Conservation (phyloP, 768 basidiomycete genomes). For the Boletus sp. region DNA sequence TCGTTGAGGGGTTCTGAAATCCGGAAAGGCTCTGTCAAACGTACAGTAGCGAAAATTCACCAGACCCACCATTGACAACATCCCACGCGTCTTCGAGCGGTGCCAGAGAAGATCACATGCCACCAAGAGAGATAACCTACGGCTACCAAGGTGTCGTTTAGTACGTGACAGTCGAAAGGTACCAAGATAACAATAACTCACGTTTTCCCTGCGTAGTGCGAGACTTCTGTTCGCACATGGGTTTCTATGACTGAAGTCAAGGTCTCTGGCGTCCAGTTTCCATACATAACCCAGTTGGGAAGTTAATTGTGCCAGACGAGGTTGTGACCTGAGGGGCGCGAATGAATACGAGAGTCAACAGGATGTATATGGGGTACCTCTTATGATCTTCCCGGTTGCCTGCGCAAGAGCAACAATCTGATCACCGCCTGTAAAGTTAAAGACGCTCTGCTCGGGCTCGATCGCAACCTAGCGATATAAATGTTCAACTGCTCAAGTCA, state of each 20-base stretch:
- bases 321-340: conserved; percentile 13
- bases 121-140: conserved; percentile 6
- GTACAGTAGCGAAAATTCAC: not conserved
- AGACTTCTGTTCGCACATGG: conserved; percentile 18
- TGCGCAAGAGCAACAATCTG: conserved; percentile 19
- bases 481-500: not conserved
- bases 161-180: not conserved
- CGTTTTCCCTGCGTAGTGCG: conserved; percentile 13
- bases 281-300: conserved; percentile 16
- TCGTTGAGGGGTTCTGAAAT: conserved; percentile 39
- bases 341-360: not conserved
- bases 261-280: conserved; percentile 9
- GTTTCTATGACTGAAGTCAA: conserved; percentile 17
- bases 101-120: not conserved
- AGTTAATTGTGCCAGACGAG: conserved; percentile 18
- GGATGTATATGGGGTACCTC: conserved; percentile 9
- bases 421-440: conserved; percentile 22
- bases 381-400: conserved; percentile 17
- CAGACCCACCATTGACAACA: conserved; percentile 16
- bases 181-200: not conserved
- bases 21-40: not conserved
- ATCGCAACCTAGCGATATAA: conserved; percentile 9
- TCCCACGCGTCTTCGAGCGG: conserved; percentile 17
- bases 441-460: conserved; percentile 25
- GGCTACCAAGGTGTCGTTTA: not conserved